phyloP scores from a whole-genome alignment of 371 early-diverging fungal species.

The Parasitella parasitica region DNA sequence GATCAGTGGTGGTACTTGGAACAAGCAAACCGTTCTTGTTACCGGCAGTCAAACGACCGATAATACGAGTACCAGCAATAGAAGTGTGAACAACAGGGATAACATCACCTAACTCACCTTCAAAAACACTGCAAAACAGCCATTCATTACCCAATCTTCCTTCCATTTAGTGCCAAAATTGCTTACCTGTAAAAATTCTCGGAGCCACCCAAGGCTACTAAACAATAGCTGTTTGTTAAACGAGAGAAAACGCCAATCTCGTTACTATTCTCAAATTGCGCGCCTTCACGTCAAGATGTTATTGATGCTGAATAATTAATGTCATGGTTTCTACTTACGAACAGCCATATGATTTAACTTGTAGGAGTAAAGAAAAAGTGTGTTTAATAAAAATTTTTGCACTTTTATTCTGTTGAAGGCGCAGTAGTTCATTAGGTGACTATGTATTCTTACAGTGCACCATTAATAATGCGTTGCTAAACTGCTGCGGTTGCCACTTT shows the following conservation, averaged over 20 bases:
- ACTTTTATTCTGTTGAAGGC: background rate
- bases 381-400: constrained; percentile 9
- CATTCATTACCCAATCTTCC: background rate
- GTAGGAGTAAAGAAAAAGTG: constrained; percentile 5
- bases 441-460: background rate
- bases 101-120: constrained; percentile 93
- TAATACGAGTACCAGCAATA: constrained; percentile 97
- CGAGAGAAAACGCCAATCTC: constrained; percentile 99
- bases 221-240: constrained; percentile 99
- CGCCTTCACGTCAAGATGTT: constrained; percentile 21
- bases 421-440: constrained; percentile 2
- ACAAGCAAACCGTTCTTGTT: constrained; percentile 98
- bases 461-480: background rate
- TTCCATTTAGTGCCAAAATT: background rate
- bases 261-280: constrained; percentile 99
- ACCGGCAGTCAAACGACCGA: constrained; percentile 94
- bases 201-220: constrained; percentile 98
- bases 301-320: background rate
- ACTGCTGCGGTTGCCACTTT: background rate
- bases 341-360: constrained; percentile 33
- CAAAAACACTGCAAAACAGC: constrained; percentile 74
- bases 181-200: constrained; percentile 95
- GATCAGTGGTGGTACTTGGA: constrained; percentile 98
- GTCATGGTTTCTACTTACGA: constrained; percentile 26
- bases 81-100: constrained; percentile 99